Evolutionary conservation across 805 yeast genomes (phyloP), one percentile per base, ranked within the genome.

Genomic region (Hanseniaspora lindneri): DNA sequence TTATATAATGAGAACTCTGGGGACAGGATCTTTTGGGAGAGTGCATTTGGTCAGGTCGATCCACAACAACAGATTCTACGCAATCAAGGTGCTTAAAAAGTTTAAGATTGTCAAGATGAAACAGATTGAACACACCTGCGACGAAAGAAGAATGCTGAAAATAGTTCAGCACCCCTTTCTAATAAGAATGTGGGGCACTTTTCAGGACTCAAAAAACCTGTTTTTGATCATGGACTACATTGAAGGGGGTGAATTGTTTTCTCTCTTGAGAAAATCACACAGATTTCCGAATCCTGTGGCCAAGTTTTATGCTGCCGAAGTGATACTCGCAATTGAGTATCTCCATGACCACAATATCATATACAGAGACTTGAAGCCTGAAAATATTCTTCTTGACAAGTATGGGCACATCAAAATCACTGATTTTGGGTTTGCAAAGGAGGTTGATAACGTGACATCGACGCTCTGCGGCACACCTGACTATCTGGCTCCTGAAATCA

Each of bases 141-240:
- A 88, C 64, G 96, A 88, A 67, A 74, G 96, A 43, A 73, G 88
- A 53, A 87, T 88, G 81, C 72, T 88, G 53, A 80, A 83, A 54
- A 67, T 84, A 41, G 94, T 86, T 9, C 83, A 83, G 56, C 95
- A 87, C 60, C 96, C 96, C 14, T 88, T 88, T 59, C 73, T 88
- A 49, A 83, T 86, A 52, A 75, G 95, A 58, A 80, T 88, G 83
- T 88, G 96, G 96, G 96, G 96, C 20, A 88, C 96, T 0, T 88
- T 83, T 66, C 96, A 88, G 66, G 96, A 88, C 66, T 70, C 83
- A 39, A 74, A 73, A 55, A 81, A 83, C 54, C 70, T 88, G 50
- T 88, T 87, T 62, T 85, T 88, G 92, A 86, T 88, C 39, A 88
- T 88, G 96, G 96, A 88, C 63, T 88, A 85, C 64, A 80, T 87